Percentiles rank a stretch among this genome's conserved stretches.
Evolutionary conservation across 352 stramenopile genomes (phyloP).

Genomic region (Blastocystis sp.): DNA sequence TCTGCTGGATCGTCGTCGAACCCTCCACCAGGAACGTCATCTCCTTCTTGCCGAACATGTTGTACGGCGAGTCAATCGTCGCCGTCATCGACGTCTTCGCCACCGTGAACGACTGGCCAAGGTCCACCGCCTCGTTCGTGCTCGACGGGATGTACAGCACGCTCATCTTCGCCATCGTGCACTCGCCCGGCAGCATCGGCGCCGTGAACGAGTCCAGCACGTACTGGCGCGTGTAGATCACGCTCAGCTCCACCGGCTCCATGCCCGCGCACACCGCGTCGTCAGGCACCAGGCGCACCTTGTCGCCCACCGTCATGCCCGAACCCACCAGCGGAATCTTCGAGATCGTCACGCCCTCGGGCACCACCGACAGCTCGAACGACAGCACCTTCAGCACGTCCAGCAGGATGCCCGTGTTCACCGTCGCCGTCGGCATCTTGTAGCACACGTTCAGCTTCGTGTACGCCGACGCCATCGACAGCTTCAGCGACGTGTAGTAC

Average conservation of each 20-base stretch:
- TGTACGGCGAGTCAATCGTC: conserved; percentile 30
- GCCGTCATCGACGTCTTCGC: conserved; percentile 23
- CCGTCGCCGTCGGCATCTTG: conserved; percentile 8
- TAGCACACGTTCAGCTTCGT: conserved; percentile 45
- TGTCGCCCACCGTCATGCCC: conserved; percentile 22
- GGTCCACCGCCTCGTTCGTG: conserved; percentile 14
- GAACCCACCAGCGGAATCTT: conserved; percentile 27
- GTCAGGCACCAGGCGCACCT: conserved; percentile 37
- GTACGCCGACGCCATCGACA: not conserved
- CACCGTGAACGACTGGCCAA: not conserved
- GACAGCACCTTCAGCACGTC: conserved; percentile 23
- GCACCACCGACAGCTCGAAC: conserved; percentile 54
- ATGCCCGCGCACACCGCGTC: conserved; percentile 36
- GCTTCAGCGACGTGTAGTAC: conserved; percentile 20
- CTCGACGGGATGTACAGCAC: conserved; percentile 42
- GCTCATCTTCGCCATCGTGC: conserved; percentile 40
- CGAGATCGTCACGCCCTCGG: conserved; percentile 44
- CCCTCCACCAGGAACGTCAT: conserved; percentile 65
- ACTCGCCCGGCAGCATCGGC: conserved; percentile 28
- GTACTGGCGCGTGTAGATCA: conserved; percentile 25
- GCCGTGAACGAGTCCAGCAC: conserved; percentile 21
- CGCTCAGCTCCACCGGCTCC: not conserved
- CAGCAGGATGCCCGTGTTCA: conserved; percentile 26
- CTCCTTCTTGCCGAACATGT: conserved; percentile 41
- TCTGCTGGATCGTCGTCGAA: conserved; percentile 63